A percentile compares a stretch with the other conserved stretches of the same genome.
Conservation (phyloP, 306 rosid genomes). For the Echinosophora koreensis region DNA sequence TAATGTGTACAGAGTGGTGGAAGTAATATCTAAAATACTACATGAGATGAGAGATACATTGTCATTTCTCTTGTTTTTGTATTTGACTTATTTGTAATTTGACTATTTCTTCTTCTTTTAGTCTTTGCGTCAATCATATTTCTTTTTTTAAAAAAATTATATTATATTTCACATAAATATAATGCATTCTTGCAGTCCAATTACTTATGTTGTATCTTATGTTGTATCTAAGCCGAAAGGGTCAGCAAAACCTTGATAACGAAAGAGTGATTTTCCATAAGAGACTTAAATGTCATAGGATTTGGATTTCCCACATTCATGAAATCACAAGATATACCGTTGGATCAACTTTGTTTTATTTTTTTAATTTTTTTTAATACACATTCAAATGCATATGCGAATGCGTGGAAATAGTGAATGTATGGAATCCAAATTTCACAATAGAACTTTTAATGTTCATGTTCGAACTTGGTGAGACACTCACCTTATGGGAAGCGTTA, state of each 20-base stretch:
- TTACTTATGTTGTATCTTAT: no score
- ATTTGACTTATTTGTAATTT: conserved; percentile 4
- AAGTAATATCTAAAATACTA: conserved; percentile 22
- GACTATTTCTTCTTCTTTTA: neutral
- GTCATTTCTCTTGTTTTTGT: neutral
- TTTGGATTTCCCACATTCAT: no score
- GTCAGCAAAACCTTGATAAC: no score
- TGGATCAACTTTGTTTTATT: no score
- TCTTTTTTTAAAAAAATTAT: neutral
- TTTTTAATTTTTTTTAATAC: no score
- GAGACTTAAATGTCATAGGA: neutral
- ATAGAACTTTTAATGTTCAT: no score
- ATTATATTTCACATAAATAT: neutral
- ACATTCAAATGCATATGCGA: no score
- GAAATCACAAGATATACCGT: no score
- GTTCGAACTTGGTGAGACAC: neutral
- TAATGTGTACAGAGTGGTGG: conserved; percentile 38
- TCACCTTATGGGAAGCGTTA: neutral
- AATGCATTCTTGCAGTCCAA: conserved; percentile 1
- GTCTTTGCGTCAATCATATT: neutral
- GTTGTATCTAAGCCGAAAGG: neutral
- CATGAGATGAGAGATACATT: conserved; percentile 36
- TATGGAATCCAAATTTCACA: no score
- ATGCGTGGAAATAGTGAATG: no score
- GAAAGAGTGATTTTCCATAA: neutral